A percentile compares a stretch with the other conserved stretches of the same genome.
phyloP scores from a whole-genome alignment of 148 eudicot genomes.

The Rhododendron williamsianum region DNA sequence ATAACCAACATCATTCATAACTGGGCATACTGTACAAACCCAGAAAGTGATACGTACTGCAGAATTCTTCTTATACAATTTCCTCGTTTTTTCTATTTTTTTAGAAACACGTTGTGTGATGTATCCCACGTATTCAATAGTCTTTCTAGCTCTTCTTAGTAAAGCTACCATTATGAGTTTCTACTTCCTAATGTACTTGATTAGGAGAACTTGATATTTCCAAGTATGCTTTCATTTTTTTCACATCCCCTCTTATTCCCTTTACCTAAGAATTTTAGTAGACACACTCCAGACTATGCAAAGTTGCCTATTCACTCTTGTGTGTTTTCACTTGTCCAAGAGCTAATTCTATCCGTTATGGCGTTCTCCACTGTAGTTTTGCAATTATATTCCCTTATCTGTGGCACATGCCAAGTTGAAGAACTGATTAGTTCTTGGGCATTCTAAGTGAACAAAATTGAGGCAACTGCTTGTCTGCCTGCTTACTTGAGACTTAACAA shows the following conservation, averaged over 20 bases:
- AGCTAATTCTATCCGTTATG: background rate
- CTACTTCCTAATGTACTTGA: background rate
- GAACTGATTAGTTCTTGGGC: background rate
- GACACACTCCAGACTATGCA: background rate
- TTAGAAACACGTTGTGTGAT: background rate
- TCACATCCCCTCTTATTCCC: background rate
- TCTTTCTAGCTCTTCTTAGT: background rate
- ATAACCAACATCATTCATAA: background rate
- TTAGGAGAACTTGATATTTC: background rate
- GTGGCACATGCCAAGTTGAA: background rate
- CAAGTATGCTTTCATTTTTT: background rate
- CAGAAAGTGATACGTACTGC: background rate
- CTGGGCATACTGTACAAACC: background rate
- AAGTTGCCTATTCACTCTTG: background rate
- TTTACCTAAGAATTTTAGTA: background rate
- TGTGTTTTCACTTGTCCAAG: background rate
- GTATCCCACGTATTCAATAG: background rate
- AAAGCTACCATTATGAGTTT: background rate
- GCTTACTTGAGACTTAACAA: background rate
- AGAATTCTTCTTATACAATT: background rate
- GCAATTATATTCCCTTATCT: background rate
- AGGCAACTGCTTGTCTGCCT: background rate
- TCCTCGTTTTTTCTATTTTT: background rate
- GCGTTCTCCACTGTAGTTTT: background rate
- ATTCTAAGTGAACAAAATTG: background rate